A percentile compares a stretch with the other conserved stretches of the same genome.
phyloP scores from a whole-genome alignment of 1,284 basidiomycete genomes.

The Sphaerobolus stellatus region DNA sequence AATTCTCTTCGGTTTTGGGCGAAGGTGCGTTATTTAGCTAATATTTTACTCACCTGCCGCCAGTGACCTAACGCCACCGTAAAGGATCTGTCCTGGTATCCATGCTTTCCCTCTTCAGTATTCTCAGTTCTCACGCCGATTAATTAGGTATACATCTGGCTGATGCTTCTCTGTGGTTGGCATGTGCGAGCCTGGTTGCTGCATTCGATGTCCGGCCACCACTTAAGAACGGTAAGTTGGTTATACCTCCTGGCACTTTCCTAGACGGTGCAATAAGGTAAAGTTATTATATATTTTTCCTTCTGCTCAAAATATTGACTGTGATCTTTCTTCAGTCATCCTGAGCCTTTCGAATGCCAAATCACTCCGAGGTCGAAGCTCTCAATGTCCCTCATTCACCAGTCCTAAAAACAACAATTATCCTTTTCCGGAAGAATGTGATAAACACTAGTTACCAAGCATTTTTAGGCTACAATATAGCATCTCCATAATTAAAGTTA shows the following conservation, averaged over 20 bases:
- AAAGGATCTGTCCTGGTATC: not conserved
- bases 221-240: slow-evolving; percentile 14
- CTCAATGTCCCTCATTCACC: too few relatives aligned
- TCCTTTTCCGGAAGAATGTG: too few relatives aligned
- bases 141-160: slow-evolving; percentile 16
- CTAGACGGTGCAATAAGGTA: not conserved
- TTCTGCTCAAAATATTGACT: slow-evolving; percentile 7
- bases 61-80: not conserved
- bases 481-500: too few relatives aligned
- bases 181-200: slow-evolving; percentile 21
- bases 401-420: too few relatives aligned
- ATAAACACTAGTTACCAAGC: too few relatives aligned
- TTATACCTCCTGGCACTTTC: not conserved
- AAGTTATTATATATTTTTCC: not conserved
- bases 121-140: not conserved
- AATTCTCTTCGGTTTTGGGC: not conserved
- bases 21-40: not conserved
- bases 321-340: not conserved
- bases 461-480: too few relatives aligned
- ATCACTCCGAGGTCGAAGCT: not conserved
- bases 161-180: slow-evolving; percentile 21
- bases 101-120: not conserved
- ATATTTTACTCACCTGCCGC: not conserved
- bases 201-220: slow-evolving; percentile 19
- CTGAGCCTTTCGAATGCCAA: not conserved